These are phyloP conservation scores for Boletus subcaerulescens DNA, from an alignment of 768 basidiomycete species.

Conservation along the genomic window DNA sequence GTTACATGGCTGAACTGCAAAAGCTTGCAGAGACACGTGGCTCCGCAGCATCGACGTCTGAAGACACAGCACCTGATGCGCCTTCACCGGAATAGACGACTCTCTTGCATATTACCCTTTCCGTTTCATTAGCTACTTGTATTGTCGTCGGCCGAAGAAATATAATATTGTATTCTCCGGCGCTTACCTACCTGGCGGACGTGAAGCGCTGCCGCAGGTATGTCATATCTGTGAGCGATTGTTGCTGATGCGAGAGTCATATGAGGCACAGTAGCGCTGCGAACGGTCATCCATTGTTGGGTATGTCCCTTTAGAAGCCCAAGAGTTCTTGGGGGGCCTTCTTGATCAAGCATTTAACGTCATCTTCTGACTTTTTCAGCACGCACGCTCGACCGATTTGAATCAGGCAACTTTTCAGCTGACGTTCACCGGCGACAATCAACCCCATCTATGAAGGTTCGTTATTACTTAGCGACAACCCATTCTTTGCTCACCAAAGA, in stretches of 20 bases:
- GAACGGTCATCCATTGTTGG: too few species aligned
- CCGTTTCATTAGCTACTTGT: constrained; percentile 8
- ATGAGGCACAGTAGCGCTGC: too few species aligned
- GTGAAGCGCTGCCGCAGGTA: background rate
- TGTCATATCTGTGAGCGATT: background rate
- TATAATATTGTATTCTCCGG: background rate
- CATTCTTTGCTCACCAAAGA: too few species aligned
- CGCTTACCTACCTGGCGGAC: background rate
- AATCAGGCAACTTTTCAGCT: background rate
- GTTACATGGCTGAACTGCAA: constrained; percentile 30
- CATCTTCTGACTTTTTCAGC: background rate
- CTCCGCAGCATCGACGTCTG: background rate
- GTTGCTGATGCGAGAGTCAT: background rate
- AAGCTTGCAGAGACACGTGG: constrained; percentile 20
- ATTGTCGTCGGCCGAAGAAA: constrained; percentile 2
- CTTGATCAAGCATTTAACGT: too few species aligned
- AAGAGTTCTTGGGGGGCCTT: too few species aligned
- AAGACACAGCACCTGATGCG: background rate
- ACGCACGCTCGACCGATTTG: background rate
- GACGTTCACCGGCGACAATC: background rate
- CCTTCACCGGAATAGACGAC: constrained; percentile 12
- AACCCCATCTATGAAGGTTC: too few species aligned
- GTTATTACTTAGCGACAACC: too few species aligned
- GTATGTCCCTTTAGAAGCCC: too few species aligned
- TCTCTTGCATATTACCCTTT: background rate